phyloP scores from a whole-genome alignment of 129 eudicot species.

The Escallonia rubra region DNA sequence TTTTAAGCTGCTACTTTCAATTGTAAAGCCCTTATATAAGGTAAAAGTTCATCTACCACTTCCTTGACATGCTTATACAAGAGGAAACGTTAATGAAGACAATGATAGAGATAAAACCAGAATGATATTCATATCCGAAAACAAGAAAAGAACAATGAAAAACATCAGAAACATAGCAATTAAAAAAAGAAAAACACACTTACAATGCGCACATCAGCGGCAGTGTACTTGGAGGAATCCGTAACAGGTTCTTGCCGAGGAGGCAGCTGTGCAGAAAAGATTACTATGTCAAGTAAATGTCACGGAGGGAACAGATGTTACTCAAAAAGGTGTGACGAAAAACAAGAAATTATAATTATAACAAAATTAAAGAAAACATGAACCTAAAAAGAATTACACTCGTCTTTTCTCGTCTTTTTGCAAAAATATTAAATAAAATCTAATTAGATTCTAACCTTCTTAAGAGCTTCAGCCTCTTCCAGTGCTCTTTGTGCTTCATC shows the following conservation, averaged over 20 bases:
- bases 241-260: slow-evolving; percentile 69
- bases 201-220: slow-evolving; percentile 98
- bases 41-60: background rate
- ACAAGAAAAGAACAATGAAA: background rate
- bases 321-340: background rate
- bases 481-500: slow-evolving; percentile 94
- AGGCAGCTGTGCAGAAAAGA: slow-evolving; percentile 51
- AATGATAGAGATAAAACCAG: background rate
- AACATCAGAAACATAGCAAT: background rate
- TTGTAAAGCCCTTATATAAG: no score
- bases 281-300: background rate
- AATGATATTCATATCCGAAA: background rate
- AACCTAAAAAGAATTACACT: background rate
- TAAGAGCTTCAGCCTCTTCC: slow-evolving; percentile 98
- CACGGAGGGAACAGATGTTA: background rate
- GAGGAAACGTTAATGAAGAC: background rate
- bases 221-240: slow-evolving; percentile 81
- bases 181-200: slow-evolving; percentile 22
- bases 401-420: no score
- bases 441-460: slow-evolving; percentile 53
- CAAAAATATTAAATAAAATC: background rate
- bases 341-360: background rate
- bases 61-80: background rate
- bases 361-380: background rate
- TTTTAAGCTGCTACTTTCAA: background rate